Conservation (phyloP, 352 stramenopile species). For the Phytopythium chamaehyphon region DNA sequence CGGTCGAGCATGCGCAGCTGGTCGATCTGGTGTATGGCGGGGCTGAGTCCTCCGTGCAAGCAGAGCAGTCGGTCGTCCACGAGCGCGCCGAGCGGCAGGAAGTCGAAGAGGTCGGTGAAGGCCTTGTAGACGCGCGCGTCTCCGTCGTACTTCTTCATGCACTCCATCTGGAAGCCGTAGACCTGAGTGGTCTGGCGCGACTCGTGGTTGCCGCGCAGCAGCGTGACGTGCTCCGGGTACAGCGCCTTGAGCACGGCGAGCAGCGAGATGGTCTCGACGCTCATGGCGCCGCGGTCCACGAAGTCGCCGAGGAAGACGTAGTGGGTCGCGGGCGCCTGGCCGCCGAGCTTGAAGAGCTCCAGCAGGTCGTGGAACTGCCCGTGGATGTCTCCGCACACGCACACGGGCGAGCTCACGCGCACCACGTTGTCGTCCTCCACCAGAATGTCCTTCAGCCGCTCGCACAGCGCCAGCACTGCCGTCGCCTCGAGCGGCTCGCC, state of each 20-base stretch:
- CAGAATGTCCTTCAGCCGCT: conserved; percentile 64
- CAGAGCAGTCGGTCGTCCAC: conserved; percentile 62
- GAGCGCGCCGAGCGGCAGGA: conserved; percentile 76
- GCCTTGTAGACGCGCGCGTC: conserved; percentile 70
- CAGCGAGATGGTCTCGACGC: conserved; percentile 91
- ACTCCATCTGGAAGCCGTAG: conserved; percentile 85
- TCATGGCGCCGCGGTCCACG: conserved; percentile 95
- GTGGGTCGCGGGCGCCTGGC: conserved; percentile 78
- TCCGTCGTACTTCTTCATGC: conserved; percentile 82
- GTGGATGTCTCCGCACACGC: conserved; percentile 94
- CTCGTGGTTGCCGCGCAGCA: conserved; percentile 96
- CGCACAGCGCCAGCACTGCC: conserved; percentile 53
- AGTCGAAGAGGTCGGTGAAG: conserved; percentile 81
- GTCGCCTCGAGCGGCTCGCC: conserved; percentile 52
- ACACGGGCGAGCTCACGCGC: conserved; percentile 66
- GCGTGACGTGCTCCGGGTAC: conserved; percentile 90
- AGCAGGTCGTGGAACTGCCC: conserved; percentile 97
- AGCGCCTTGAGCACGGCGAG: conserved; percentile 87
- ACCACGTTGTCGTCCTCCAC: conserved; percentile 85
- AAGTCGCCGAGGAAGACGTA: conserved; percentile 98
- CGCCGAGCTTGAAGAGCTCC: conserved; percentile 90
- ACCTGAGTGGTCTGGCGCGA: conserved; percentile 77
- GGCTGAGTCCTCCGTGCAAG: conserved; percentile 64
- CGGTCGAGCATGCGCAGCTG: conserved; percentile 89
- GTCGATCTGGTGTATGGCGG: conserved; percentile 83